Percentiles rank a stretch among this genome's conserved stretches.
Conservation (phyloP, 371 early-diverging fungal genomes). For the Syncephalastrum sp. region DNA sequence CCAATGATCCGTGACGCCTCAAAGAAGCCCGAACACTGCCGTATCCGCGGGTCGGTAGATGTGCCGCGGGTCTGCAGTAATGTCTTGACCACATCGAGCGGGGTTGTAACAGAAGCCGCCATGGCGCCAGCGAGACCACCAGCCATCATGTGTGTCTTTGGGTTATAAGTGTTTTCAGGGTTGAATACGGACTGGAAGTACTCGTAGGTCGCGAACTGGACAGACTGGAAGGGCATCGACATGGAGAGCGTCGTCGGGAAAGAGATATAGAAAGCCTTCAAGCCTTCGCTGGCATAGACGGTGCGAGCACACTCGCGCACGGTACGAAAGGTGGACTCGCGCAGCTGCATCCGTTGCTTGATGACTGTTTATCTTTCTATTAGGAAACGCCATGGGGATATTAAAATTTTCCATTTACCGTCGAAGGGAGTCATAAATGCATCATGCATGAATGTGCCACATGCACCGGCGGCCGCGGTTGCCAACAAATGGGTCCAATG, state of each 20-base stretch:
- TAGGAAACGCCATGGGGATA: neutral
- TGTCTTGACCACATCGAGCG: conserved; percentile 93
- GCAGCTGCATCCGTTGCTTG: conserved; percentile 95
- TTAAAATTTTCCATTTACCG: conserved; percentile 43
- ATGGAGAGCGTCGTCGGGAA: conserved; percentile 91
- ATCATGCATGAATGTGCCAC: conserved; percentile 87
- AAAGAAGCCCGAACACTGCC: conserved; percentile 66
- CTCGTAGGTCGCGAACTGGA: conserved; percentile 93
- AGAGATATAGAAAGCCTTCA: conserved; percentile 87
- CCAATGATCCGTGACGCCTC: conserved; percentile 78
- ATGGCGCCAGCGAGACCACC: conserved; percentile 91
- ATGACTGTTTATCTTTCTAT: conserved; percentile 55
- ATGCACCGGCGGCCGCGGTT: conserved; percentile 83
- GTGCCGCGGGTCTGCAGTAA: conserved; percentile 88
- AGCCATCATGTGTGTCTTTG: conserved; percentile 79
- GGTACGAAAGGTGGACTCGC: conserved; percentile 62
- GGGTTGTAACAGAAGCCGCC: conserved; percentile 90
- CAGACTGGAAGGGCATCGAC: conserved; percentile 90
- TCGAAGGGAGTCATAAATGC: conserved; percentile 95
- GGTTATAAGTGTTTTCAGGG: conserved; percentile 79
- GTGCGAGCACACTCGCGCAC: conserved; percentile 67
- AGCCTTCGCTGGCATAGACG: conserved; percentile 75
- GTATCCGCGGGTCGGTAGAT: conserved; percentile 65
- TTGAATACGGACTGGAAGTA: conserved; percentile 73
- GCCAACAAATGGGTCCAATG: conserved; percentile 64